Evolutionary conservation across 768 basidiomycete species (phyloP), one percentile per base, ranked within the genome.

Genomic region (Scleroderma bovista): DNA sequence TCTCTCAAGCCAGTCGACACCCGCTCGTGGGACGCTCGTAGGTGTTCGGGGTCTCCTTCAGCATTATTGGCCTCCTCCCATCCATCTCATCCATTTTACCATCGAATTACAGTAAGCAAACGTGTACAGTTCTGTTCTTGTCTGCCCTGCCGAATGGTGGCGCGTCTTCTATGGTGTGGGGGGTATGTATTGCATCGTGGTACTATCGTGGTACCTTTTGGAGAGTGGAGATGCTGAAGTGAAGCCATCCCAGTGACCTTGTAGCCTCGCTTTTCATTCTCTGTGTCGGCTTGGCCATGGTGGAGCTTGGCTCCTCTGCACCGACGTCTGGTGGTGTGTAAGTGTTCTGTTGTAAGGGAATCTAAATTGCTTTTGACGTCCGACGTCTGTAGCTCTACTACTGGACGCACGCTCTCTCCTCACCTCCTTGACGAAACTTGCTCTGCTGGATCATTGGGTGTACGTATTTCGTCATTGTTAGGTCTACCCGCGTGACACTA

Each of bases 1-100:
- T 29, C 4, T n/a, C 34, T 12, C n/a, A 2, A 17, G 8, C 6
- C 24, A 3, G 10, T 5, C 17, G n/a, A n/a, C n/a, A n/a, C n/a
- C n/a, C n/a, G n/a, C n/a, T n/a, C n/a, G n/a, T n/a, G n/a, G n/a
- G n/a, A n/a, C n/a, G n/a, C n/a, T 41, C 64, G 22, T 57, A 87
- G 81, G 79, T 86, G 6, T 87, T 87, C 54, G 84, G 86, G 0
- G 68, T 86, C 32, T 77, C 80, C 0, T 87, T 87, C 61, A 83
- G 80, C 1, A 80, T 87, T 51, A 83, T 87, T 46, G 85, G 86
- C 0, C 61, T 87, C 12, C 75, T 84, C 10, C 84, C 78, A 11
- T 78, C 84, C 0, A 83, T 86, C 74, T 20, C 12, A 7, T 43
- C 5, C 37, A 3, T 33, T 22, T 32, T 44, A 15, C 5, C 32